Evolutionary conservation across 2,329 filamentous ascomycete genomes (phyloP).

Genomic region (Coniella vitis): DNA sequence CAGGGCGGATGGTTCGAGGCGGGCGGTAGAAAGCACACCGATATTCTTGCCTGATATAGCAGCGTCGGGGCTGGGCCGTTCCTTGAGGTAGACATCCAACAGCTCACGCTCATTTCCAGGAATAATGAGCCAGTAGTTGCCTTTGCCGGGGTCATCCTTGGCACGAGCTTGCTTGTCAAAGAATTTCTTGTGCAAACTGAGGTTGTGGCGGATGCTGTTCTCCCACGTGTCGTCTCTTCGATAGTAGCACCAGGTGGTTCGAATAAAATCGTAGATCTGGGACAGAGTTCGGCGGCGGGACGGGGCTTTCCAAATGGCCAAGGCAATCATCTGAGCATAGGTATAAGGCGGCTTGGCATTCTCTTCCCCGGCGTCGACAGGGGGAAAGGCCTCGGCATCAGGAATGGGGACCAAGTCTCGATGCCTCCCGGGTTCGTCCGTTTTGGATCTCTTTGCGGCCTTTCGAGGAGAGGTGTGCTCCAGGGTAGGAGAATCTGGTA

Average conservation of each 20-base stretch:
- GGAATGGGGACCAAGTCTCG: constrained; percentile 41
- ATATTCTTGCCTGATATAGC: constrained; percentile 42
- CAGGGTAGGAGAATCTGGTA: constrained; percentile 13
- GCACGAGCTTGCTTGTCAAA: constrained; percentile 82
- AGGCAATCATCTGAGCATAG: constrained; percentile 91
- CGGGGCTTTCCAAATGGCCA: constrained; percentile 87
- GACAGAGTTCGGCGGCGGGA: constrained; percentile 79
- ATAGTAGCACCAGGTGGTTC: constrained; percentile 89
- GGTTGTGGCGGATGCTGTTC: constrained; percentile 97
- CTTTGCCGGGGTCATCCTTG: constrained; percentile 95
- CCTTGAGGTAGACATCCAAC: constrained; percentile 67
- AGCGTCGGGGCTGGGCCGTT: constrained; percentile 48
- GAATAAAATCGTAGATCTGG: constrained; percentile 99
- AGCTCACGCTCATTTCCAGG: constrained; percentile 67
- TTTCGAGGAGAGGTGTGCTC: constrained; percentile 14
- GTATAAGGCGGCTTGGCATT: constrained; percentile 85
- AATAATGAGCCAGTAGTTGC: constrained; percentile 94
- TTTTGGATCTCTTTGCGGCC: constrained; percentile 13
- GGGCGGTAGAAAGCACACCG: constrained; percentile 46
- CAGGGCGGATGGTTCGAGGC: constrained; percentile 42
- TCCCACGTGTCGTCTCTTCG: constrained; percentile 83
- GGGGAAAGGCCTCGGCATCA: constrained; percentile 70
- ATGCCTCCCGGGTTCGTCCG: constrained; percentile 14
- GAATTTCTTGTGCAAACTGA: constrained; percentile 94
- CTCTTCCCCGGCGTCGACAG: constrained; percentile 63